Base-by-base conservation (phyloP, 495 filamentous ascomycete species). In the Cercophora samala region DNA sequence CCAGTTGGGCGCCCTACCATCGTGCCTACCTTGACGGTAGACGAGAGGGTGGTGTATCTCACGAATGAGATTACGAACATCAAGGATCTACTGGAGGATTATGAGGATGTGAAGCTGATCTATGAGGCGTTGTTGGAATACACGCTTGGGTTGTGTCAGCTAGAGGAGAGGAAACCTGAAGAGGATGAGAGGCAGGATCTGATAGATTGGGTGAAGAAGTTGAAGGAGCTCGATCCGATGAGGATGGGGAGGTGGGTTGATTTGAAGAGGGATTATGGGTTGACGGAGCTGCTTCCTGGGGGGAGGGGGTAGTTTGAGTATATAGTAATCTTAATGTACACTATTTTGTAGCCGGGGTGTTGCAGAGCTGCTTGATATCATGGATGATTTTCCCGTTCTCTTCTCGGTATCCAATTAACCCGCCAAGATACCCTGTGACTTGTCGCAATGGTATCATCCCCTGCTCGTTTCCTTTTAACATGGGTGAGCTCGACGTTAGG, bases 71-170 rank as follows among this genome's bases (percentile, higher is more conserved):
- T 93, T 19, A 86, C 87, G 3, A 81, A 83, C 23, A 84, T 94
- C 67, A 82, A 85, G 72, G 92, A 92, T 24, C 85, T 94, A 77
- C 75, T 93, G 21, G 88, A 91, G 68, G 89, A 88, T 62, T 90
- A 89, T n/a, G 83, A 84, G 23, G 86, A 91, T 64, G 88, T 88
- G 72, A 93, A 92, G 75, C 91, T 89, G 79, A 89, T 94, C 19
- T 91, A 94, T 71, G 89, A 93, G 74, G 88, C 88, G 5, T 78
- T 96, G 63, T 83, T 94, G 52, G 84, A 89, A 52, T 87, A 86
- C 65, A 79, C 90, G 32, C 72, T 84, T 17, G 72, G 81, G 11
- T 63, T 87, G n/a, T 79, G 76, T 42, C 75, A 76, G 58, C 71
- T 87, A 13, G 77, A 83, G 61, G 74, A 75, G 55, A 65, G 78